These are phyloP conservation scores for Diutina rugosa DNA, from an alignment of 1,139 yeast genomes.

Conservation along the genomic window DNA sequence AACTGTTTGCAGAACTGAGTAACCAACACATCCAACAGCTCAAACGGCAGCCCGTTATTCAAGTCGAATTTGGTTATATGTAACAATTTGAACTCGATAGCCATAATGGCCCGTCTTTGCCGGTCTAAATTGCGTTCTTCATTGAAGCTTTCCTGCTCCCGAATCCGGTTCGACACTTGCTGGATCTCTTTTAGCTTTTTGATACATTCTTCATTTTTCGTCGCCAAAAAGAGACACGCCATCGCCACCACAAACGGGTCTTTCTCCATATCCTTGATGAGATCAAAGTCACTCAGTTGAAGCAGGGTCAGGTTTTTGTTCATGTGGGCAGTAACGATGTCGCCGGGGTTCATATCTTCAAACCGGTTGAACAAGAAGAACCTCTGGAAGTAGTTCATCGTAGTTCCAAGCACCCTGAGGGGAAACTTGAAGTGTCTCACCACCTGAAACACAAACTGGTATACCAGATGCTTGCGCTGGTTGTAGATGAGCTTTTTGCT, in stretches of 20 bases:
- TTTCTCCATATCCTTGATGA: slow-evolving; percentile 14
- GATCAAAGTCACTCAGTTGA: slow-evolving; percentile 7
- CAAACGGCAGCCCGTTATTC: slow-evolving; percentile 36
- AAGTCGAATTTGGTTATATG: slow-evolving; percentile 72
- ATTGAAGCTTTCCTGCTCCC: slow-evolving; percentile 11
- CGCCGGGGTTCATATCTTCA: slow-evolving; percentile 16
- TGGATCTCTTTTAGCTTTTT: slow-evolving; percentile 70
- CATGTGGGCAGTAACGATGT: background rate
- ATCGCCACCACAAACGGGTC: slow-evolving; percentile 48
- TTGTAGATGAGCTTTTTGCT: slow-evolving; percentile 31
- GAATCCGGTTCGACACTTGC: slow-evolving; percentile 23
- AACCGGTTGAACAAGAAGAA: slow-evolving; percentile 54
- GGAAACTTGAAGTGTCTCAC: slow-evolving; percentile 50
- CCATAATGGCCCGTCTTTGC: slow-evolving; percentile 41
- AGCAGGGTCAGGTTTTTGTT: background rate
- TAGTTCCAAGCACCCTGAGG: slow-evolving; percentile 47
- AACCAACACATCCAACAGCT: slow-evolving; percentile 51
- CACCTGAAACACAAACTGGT: slow-evolving; percentile 41
- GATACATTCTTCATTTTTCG: slow-evolving; percentile 81
- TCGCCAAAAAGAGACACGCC: slow-evolving; percentile 66
- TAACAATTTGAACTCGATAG: slow-evolving; percentile 56
- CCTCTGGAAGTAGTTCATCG: slow-evolving; percentile 63
- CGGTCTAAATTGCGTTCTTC: slow-evolving; percentile 17
- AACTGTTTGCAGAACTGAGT: slow-evolving; percentile 54
- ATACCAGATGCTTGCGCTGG: slow-evolving; percentile 40